Evolutionary conservation across 257 asterid species (phyloP).

Genomic region (Gentiana straminea): DNA sequence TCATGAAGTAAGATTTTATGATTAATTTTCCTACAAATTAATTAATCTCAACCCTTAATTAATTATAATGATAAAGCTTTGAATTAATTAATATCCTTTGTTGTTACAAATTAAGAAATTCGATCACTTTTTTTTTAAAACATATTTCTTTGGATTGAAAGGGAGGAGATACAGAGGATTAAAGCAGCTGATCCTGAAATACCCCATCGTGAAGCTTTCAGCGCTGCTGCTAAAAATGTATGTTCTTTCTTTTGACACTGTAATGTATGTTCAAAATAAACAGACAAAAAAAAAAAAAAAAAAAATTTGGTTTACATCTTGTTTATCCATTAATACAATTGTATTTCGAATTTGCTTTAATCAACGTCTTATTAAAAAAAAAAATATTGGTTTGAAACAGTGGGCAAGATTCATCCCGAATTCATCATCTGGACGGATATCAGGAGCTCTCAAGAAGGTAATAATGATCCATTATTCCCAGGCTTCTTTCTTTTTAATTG

Average conservation of each 20-base stretch:
- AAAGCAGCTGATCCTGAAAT: slow-evolving; percentile 90
- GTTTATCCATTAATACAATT: too few species aligned
- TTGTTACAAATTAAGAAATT: background rate
- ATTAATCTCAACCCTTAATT: background rate
- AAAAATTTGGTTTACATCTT: too few species aligned
- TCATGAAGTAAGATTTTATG: slow-evolving; percentile 73
- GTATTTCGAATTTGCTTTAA: too few species aligned
- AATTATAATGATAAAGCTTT: too few species aligned
- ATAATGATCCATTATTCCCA: slow-evolving; percentile 7
- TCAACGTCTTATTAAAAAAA: too few species aligned
- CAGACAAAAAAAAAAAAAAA: background rate
- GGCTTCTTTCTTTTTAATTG: background rate
- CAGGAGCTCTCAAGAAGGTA: slow-evolving; percentile 40
- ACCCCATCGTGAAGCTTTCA: slow-evolving; percentile 97
- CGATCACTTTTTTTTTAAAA: too few species aligned
- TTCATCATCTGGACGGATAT: slow-evolving; percentile 36
- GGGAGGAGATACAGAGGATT: slow-evolving; percentile 94
- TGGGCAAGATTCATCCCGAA: slow-evolving; percentile 94
- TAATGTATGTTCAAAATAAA: background rate
- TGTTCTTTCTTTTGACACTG: background rate
- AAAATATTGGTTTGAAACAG: slow-evolving; percentile 22
- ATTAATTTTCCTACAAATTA: background rate
- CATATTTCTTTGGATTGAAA: slow-evolving; percentile 5
- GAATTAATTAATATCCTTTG: too few species aligned
- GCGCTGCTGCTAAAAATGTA: slow-evolving; percentile 94